Percentiles rank a stretch among this genome's conserved stretches.
Evolutionary conservation across 1,284 basidiomycete species (phyloP).

Genomic region (Microbotryum intermedium): DNA sequence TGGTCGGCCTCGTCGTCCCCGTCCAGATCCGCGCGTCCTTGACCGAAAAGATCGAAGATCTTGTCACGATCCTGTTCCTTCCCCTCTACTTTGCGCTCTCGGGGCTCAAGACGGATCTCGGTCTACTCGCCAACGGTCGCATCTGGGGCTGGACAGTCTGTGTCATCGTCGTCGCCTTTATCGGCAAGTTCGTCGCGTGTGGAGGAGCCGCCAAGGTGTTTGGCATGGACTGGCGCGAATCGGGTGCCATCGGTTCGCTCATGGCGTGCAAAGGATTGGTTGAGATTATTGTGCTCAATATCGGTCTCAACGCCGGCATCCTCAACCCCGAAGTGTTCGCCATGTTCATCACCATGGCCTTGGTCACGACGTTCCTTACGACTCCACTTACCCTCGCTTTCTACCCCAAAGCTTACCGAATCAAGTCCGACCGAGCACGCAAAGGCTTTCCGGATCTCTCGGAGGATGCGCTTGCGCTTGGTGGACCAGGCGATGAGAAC

Average conservation of each 20-base stretch:
- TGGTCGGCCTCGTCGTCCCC: conserved; percentile 80
- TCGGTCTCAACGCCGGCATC: conserved; percentile 70
- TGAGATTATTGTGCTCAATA: conserved; percentile 75
- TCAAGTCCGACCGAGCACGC: conserved; percentile 19
- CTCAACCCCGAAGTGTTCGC: conserved; percentile 56
- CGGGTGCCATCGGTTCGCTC: conserved; percentile 73
- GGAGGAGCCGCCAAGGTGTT: conserved; percentile 53
- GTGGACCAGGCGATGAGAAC: conserved; percentile 3
- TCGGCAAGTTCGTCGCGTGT: conserved; percentile 65
- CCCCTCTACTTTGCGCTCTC: conserved; percentile 46
- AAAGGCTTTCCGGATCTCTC: background rate
- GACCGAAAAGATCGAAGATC: conserved; percentile 70
- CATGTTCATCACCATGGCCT: conserved; percentile 59
- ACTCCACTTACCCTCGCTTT: conserved; percentile 41
- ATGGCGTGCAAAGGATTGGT: conserved; percentile 52
- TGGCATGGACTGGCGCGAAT: conserved; percentile 68
- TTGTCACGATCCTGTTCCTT: conserved; percentile 56
- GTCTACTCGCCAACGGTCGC: conserved; percentile 57
- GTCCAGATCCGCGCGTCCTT: conserved; percentile 65
- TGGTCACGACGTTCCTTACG: conserved; percentile 40
- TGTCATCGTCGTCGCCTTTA: conserved; percentile 70
- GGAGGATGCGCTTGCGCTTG: background rate
- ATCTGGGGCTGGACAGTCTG: conserved; percentile 82
- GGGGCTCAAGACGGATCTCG: conserved; percentile 66
- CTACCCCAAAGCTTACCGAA: conserved; percentile 38